Percentiles rank a stretch among this genome's conserved stretches.
These are phyloP conservation scores for Pseudogymnoascus pannorum DNA, from an alignment of 2,329 filamentous ascomycete species.

Conservation along the genomic window DNA sequence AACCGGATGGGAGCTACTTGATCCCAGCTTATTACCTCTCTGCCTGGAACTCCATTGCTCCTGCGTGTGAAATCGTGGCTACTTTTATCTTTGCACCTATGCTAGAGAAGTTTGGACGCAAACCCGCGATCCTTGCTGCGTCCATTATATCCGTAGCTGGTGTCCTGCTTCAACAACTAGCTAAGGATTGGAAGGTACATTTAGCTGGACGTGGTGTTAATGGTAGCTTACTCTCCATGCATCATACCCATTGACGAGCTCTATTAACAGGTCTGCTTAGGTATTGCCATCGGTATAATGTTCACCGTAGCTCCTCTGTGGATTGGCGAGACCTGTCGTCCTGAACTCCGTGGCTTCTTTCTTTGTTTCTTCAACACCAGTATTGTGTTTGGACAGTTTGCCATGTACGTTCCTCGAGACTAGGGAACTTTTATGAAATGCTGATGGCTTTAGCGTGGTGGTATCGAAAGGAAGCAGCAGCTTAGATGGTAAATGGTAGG, in stretches of 20 bases:
- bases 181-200: conserved; percentile 25
- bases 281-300: conserved; percentile 31
- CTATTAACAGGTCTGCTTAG: conserved; percentile 10
- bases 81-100: conserved; percentile 26
- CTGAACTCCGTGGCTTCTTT: conserved; percentile 33
- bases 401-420: conserved; percentile 13
- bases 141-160: conserved; percentile 24
- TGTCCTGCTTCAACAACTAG: conserved; percentile 27
- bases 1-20: conserved; percentile 23
- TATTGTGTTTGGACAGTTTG: conserved; percentile 33
- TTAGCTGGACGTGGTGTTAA: conserved; percentile 26
- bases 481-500: conserved; percentile 20
- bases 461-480: conserved; percentile 16
- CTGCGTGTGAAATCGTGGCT: conserved; percentile 24
- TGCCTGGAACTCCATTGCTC: conserved; percentile 28
- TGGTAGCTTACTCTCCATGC: conserved; percentile 13
- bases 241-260: not conserved
- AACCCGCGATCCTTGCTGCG: conserved; percentile 24
- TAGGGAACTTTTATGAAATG: not conserved
- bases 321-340: conserved; percentile 33
- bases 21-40: conserved; percentile 28
- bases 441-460: not conserved
- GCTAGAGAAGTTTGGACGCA: conserved; percentile 29
- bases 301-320: conserved; percentile 33
- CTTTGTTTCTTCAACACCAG: conserved; percentile 33